Evolutionary conservation across 805 yeast species (phyloP), one percentile per base, ranked within the genome.

Genomic region (Suhomyces pyralidae): DNA sequence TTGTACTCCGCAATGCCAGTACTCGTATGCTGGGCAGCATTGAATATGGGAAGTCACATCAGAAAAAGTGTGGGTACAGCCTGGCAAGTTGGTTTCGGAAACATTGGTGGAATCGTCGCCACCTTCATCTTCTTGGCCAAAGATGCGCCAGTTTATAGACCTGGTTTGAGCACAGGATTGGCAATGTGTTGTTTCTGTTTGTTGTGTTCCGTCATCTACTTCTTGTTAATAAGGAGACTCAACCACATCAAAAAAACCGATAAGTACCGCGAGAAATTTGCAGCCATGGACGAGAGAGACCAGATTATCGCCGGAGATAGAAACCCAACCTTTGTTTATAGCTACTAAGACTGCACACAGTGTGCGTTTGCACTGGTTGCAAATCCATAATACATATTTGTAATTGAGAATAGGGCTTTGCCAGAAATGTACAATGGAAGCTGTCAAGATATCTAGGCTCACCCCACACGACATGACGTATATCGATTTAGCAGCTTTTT

Each of bases 81-180:
- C 1, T 80, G 79, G 74, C 83, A 82, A 59, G 80, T 85, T 60
- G 90, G 90, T 0, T 84, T 85, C 60, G 90, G 89, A 50, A 85
- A 85, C 67, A 83, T 83, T 61, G 90, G 90, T 45, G 90, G 89
- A 54, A 84, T 85, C 59, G 77, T 85, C 51, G 71, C 89, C 5
- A 78, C 88, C 1, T 85, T 76, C 58, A 67, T 83, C 19, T 85
- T 81, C 70, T 72, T 81, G 44, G 59, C 78, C 40, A 60, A 66
- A 40, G 88, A 84, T 55, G 76, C 86, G 12, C 90, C 90, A n/a
- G 68, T 67, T 30, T 85, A 80, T 63, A 71, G 61, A 34, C 81
- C 78, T 43, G 91, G 90, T 40, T 67, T 81, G 52, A 66, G 79
- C 44, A 72, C 82, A 26, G 67, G 80, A 53, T 62, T 85, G 45